Percentiles rank a stretch among this genome's conserved stretches.
Evolutionary conservation across 148 eudicot species (phyloP).

Genomic region (Nyssa sinensis): DNA sequence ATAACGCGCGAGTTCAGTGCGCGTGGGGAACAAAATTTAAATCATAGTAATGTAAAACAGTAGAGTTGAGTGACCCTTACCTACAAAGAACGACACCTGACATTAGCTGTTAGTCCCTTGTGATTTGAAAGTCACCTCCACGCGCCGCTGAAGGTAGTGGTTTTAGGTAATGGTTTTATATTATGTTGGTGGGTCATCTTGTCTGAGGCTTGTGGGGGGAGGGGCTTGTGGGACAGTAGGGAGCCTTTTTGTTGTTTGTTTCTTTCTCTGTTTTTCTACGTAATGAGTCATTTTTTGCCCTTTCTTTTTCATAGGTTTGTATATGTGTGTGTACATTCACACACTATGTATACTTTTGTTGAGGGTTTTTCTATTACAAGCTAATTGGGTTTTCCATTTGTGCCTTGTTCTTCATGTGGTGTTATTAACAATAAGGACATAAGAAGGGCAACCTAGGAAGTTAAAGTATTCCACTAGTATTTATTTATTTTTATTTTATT

Average conservation of each 20-base stretch:
- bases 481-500: too few species aligned
- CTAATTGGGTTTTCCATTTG: constrained; percentile 19
- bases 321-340: background rate
- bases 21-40: background rate
- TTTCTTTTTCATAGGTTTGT: constrained; percentile 5
- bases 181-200: constrained; percentile 37
- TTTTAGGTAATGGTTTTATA: background rate
- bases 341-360: background rate
- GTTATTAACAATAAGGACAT: constrained; percentile 3
- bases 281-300: constrained; percentile 10
- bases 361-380: constrained; percentile 24
- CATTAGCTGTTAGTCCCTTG: background rate
- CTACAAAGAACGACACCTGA: background rate
- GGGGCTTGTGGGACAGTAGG: constrained; percentile 25
- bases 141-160: background rate
- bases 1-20: constrained; percentile 10
- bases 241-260: constrained; percentile 15
- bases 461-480: constrained; percentile 12
- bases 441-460: background rate
- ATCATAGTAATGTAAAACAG: background rate
- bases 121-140: background rate
- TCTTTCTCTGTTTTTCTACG: constrained; percentile 32
- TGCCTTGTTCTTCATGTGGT: constrained; percentile 35
- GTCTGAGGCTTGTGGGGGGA: constrained; percentile 40
- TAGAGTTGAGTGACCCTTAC: too few species aligned